A percentile compares a stretch with the other conserved stretches of the same genome.
Conservation (phyloP, 225 moss, liverwort and hornwort genomes). For the Antitrichia curtipendula region DNA sequence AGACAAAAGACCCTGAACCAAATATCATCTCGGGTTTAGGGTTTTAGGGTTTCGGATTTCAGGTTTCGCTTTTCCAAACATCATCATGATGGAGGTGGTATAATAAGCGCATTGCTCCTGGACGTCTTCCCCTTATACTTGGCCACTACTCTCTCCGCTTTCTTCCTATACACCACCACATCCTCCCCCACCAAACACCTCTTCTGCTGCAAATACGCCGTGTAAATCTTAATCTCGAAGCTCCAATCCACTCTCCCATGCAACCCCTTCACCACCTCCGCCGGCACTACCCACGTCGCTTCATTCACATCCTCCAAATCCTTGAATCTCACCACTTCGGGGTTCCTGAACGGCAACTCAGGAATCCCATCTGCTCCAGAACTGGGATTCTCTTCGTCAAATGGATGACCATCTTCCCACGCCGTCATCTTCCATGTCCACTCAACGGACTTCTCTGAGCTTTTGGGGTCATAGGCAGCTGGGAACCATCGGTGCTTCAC, state of each 20-base stretch:
- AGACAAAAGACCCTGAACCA: background rate
- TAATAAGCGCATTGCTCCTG: conserved; percentile 28
- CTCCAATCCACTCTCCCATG: conserved; percentile 24
- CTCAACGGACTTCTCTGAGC: conserved; percentile 19
- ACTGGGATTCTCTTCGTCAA: background rate
- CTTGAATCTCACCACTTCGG: conserved; percentile 34
- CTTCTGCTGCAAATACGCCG: conserved; percentile 6
- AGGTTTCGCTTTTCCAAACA: background rate
- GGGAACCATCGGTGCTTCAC: conserved; percentile 35
- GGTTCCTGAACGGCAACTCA: conserved; percentile 14
- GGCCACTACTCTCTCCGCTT: conserved; percentile 12
- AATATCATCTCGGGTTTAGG: background rate
- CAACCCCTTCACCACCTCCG: background rate
- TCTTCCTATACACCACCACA: conserved; percentile 10
- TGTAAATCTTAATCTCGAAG: conserved; percentile 32
- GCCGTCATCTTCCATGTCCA: conserved; percentile 38
- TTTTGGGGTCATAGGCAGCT: conserved; percentile 4
- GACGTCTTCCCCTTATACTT: conserved; percentile 34
- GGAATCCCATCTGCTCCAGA: background rate
- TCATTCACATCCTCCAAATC: conserved; percentile 33
- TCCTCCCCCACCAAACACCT: conserved; percentile 4
- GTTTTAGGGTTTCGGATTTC: background rate
- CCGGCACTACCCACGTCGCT: conserved; percentile 27
- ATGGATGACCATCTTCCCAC: conserved; percentile 21
- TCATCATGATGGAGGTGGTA: conserved; percentile 2